Evolutionary conservation across 2,329 filamentous ascomycete genomes (phyloP), one percentile per base, ranked within the genome.

Genomic region (Diplocarpon mali): DNA sequence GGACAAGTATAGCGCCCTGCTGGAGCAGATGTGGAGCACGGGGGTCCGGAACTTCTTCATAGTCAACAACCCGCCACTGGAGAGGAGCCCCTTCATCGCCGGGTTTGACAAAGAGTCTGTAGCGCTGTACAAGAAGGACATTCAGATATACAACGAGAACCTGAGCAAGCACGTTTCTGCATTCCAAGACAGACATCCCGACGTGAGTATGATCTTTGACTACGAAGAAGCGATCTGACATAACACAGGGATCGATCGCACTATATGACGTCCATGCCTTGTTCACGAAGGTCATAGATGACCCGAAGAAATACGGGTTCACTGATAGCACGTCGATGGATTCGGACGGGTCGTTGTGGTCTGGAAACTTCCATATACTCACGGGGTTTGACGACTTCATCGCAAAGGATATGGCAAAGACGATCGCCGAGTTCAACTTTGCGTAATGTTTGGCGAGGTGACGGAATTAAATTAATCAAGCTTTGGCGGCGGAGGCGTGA

Each of bases 21-120:
- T 47, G 6, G 40, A 47, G 28, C 24, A 42, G n/a, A 10, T 47
- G 30, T 47, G 40, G 29, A 11, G 24, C n/a, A 47, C 45, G 7
- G 45, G 45, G n/a, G 40, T 40, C 5, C 27, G 35, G 28, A 47
- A 47, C 20, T 38, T 47, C 30, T 43, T 43, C 32, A 20, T 47
- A 7, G 40, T 47, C 4, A 47, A 43, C 29, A 35, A 38, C 20
- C 45, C 45, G 24, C 45, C 45, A 13, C 13, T 47, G 10, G 35
- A 47, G 11, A 38, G 45, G n/a, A 42, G 28, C 14, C 45, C 45
- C 7, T 36, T 40, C n/a, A 39, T 47, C n/a, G 11, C 38, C 13
- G 40, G 32, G 4, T 31, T 17, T 12, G 45, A 32, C 24, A 40
- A 39, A 7, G 28, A 11, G 4, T 34, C 40, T 2, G 35, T 42